A percentile compares a stretch with the other conserved stretches of the same genome.
Evolutionary conservation across 1,139 yeast species (phyloP).

Genomic region (Pichia sp.): DNA sequence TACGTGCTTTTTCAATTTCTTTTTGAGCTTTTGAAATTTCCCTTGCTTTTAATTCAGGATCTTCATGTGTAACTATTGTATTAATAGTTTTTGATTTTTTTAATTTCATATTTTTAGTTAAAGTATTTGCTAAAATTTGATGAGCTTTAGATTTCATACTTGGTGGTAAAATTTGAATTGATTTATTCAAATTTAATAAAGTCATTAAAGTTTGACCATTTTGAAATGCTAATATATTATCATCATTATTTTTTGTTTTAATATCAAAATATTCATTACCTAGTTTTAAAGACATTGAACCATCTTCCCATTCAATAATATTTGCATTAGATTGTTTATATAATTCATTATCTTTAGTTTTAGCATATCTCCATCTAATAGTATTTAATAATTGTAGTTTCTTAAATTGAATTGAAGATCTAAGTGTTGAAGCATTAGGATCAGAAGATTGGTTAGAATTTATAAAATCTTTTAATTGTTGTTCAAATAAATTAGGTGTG

Average conservation of each 20-base stretch:
- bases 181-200: constrained; percentile 42
- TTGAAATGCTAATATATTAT: constrained; percentile 69
- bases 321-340: constrained; percentile 85
- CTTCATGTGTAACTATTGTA: constrained; percentile 73
- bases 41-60: constrained; percentile 81
- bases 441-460: constrained; percentile 21
- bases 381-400: constrained; percentile 59
- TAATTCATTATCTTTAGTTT: constrained; percentile 56
- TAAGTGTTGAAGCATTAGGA: constrained; percentile 31
- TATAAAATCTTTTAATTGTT: constrained; percentile 21
- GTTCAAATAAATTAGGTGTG: constrained; percentile 63
- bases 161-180: constrained; percentile 77
- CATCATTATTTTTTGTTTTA: constrained; percentile 57
- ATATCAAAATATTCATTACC: constrained; percentile 88
- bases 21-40: constrained; percentile 76
- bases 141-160: constrained; percentile 82
- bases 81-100: constrained; percentile 49
- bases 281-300: constrained; percentile 73
- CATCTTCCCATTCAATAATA: constrained; percentile 92
- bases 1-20: constrained; percentile 60
- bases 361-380: constrained; percentile 85
- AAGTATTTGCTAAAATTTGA: constrained; percentile 69
- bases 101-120: constrained; percentile 58
- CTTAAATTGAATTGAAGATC: constrained; percentile 44
- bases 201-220: constrained; percentile 66